Base-by-base conservation (phyloP, 495 filamentous ascomycete species). In the Clavariopsis aquatica region DNA sequence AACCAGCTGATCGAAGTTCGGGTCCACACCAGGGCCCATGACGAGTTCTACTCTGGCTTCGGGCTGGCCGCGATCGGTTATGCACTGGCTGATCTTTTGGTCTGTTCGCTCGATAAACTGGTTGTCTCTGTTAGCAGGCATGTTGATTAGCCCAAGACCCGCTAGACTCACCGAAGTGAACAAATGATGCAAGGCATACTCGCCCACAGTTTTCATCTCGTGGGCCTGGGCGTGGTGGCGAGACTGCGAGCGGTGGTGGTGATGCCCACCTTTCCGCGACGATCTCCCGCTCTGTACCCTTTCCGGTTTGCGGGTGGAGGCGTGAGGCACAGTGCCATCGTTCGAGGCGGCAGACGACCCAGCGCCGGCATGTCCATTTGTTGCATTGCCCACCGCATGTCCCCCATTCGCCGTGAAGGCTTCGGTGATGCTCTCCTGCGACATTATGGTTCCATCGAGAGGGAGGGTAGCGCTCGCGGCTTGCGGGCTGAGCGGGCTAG, bases 141-240 rank as follows among this genome's bases (percentile, higher is more conserved):
- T 36, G 23, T n/a, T 49, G 51, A 43, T 22, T 12, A 15, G 28
- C 43, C 36, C 23, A 12, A 20, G 49, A 43, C 3, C 38, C 31
- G 4, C 38, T 43, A 38, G 24, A 77, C 87, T 77, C 73, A 89
- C 87, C 53, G 93, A 91, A 65, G 93, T 96, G 77, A 98, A 96
- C 31, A 98, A 79, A 70, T 96, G 93, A 77, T 98, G 93, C 57
- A 98, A 79, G 24, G 95, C 93, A 82, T 96, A 97, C 80, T 98
- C 94, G 49, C 92, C 93, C 52, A 96, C 92, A 0, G 91, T 96
- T 77, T 92, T 96, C 62, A 85, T 82, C 69, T 96, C 89, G 31
- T 85, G 82, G 70, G 82, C 80, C 71, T 87, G 83, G 65, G 87
- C 49, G 23, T 72, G 86, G 60, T 87, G 84, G 43, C 89, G 89